phyloP scores from a whole-genome alignment of 2,329 filamentous ascomycete species.

The Lojkania enalia region DNA sequence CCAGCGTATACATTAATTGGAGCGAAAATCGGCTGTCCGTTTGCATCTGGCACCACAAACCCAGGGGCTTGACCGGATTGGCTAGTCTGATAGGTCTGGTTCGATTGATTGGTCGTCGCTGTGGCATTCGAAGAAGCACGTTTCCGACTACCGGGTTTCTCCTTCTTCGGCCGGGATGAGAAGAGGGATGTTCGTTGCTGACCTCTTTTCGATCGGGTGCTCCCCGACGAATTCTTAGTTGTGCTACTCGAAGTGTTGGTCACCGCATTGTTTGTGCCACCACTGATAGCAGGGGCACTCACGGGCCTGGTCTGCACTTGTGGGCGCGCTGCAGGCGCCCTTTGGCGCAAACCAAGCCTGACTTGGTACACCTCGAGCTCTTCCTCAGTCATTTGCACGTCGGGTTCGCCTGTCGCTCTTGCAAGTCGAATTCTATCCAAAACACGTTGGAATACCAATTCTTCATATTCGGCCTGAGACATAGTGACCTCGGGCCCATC shows the following conservation, averaged over 20 bases:
- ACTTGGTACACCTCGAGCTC: conserved; percentile 81
- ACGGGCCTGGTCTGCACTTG: conserved; percentile 21
- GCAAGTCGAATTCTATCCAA: conserved; percentile 79
- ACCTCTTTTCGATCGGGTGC: conserved; percentile 41
- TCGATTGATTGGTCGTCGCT: conserved; percentile 18
- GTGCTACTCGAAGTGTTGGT: conserved; percentile 39
- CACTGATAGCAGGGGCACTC: conserved; percentile 32
- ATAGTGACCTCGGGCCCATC: conserved; percentile 49
- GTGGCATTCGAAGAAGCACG: conserved; percentile 29
- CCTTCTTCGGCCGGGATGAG: conserved; percentile 32
- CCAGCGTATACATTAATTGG: conserved; percentile 47
- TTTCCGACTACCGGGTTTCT: conserved; percentile 37
- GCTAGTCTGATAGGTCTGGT: conserved; percentile 30
- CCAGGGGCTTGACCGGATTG: too few species aligned
- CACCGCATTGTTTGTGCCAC: conserved; percentile 32
- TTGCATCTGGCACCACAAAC: conserved; percentile 53
- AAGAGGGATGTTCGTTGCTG: conserved; percentile 34
- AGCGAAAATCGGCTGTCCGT: conserved; percentile 51
- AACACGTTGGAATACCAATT: conserved; percentile 75
- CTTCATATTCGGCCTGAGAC: conserved; percentile 60
- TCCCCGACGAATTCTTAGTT: conserved; percentile 26
- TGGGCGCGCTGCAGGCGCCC: conserved; percentile 32
- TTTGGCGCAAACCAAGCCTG: conserved; percentile 58
- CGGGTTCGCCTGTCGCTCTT: conserved; percentile 72
- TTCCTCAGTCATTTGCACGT: conserved; percentile 77